Evolutionary conservation across 2,329 filamentous ascomycete genomes (phyloP), one percentile per base, ranked within the genome.

Genomic region (Elsinoe ampelina): DNA sequence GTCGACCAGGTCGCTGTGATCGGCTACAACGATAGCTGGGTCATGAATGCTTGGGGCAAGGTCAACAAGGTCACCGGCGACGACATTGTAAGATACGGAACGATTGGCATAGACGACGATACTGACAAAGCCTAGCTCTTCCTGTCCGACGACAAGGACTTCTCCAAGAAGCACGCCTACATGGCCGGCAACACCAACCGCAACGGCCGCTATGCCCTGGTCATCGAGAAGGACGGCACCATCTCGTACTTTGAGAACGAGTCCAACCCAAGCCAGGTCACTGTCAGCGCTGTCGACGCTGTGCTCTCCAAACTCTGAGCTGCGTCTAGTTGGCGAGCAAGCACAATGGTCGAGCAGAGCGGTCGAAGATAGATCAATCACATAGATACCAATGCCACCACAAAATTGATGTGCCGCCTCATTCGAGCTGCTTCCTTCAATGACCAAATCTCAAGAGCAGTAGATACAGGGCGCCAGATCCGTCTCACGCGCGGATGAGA

Each of bases 1-100:
- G 86, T 95, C 63, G 89, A 95, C 72, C 73, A 86, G 61, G 82
- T 95, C 66, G 81, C 89, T 63, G 82, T 93, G 68, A 85, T 95
- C 67, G 87, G 89, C 59, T 85, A 77, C 77, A 95, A 95, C 74
- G 90, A 95, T 73, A 77, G 84, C 62, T 95, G 79, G 69, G 89
- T 95, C 71, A 92, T 92, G 87, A 85, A 83, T 30, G 61, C 59
- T 19, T 67, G 66, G 65, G 86, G 83, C 74, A 95, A 95, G 81
- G 89, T 89, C 68, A 92, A 95, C 74, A 79, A 79, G 55, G 78
- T 92, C 68, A 45, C 58, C n/a, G 82, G 84, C 62, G 85, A 92
- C 64, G 79, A 81, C 66, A 82, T 86, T 65, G 78, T 84, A 71
- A 58, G 54, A 77, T 72, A 39, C 15, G 26, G 38, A 17, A 48